Percentiles rank a stretch among this genome's conserved stretches.
Evolutionary conservation across 2,329 filamentous ascomycete species (phyloP).

Genomic region (Xylaria sp.): DNA sequence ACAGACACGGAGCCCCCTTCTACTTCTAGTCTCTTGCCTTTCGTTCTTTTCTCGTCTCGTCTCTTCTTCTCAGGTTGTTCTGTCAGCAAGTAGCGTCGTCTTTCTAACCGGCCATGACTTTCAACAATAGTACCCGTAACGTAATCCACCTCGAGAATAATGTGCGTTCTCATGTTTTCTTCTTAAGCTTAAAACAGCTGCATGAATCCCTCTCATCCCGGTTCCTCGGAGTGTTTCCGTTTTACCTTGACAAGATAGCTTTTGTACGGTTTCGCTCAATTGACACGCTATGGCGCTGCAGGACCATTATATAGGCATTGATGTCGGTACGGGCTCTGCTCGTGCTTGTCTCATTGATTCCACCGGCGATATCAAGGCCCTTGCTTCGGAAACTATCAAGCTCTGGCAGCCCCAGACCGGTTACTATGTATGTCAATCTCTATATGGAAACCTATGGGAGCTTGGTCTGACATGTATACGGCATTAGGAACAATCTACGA

Average conservation of each 20-base stretch:
- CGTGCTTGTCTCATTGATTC: slow-evolving; percentile 93
- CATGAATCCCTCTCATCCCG: not conserved
- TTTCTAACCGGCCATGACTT: slow-evolving; percentile 18
- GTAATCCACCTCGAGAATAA: slow-evolving; percentile 32
- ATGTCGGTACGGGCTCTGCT: slow-evolving; percentile 93
- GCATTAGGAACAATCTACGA: slow-evolving; percentile 85
- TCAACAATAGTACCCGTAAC: slow-evolving; percentile 31
- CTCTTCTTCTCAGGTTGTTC: not conserved
- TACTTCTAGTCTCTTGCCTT: not conserved
- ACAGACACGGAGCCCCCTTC: not conserved
- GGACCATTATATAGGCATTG: slow-evolving; percentile 74
- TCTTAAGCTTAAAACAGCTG: not conserved
- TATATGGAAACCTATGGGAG: no score
- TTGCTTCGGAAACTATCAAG: slow-evolving; percentile 71
- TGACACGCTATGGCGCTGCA: slow-evolving; percentile 30
- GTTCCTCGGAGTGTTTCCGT: not conserved
- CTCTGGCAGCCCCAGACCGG: slow-evolving; percentile 73
- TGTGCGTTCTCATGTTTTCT: slow-evolving; percentile 21
- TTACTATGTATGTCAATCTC: slow-evolving; percentile 50
- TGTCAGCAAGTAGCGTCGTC: not conserved
- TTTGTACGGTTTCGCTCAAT: slow-evolving; percentile 6
- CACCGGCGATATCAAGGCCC: slow-evolving; percentile 76
- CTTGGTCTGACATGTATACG: not conserved
- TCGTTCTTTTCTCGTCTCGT: no score
- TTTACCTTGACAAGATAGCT: no score